Percentiles rank a stretch among this genome's conserved stretches.
Conservation (phyloP, 108 stramenopile genomes). For the Stephanodiscus minutulus region DNA sequence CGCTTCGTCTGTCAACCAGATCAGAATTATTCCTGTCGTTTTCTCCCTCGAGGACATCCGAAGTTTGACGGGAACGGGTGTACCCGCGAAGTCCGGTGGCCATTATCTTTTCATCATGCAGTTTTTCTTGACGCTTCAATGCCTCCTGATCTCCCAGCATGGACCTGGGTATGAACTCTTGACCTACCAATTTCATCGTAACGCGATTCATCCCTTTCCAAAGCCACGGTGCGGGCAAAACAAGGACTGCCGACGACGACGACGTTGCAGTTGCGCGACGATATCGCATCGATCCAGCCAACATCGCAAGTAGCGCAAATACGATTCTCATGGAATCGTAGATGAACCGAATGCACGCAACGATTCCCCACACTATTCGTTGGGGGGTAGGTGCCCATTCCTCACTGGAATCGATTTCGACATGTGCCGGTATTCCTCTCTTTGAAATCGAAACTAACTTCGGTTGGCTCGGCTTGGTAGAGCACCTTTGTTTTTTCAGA, state of each 20-base stretch:
- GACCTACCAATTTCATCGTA: slow-evolving; percentile 20
- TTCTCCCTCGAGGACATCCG: background rate
- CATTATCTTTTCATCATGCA: slow-evolving; percentile 42
- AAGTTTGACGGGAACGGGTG: slow-evolving; percentile 6
- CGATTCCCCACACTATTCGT: slow-evolving; percentile 15
- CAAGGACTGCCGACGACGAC: slow-evolving; percentile 22
- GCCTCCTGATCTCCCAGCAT: slow-evolving; percentile 45
- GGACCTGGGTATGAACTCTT: slow-evolving; percentile 38
- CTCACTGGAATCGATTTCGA: slow-evolving; percentile 6
- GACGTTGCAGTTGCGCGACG: slow-evolving; percentile 47
- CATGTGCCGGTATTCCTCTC: slow-evolving; percentile 4
- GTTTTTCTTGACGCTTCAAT: slow-evolving; percentile 24
- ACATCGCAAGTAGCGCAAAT: slow-evolving; percentile 41
- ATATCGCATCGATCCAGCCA: slow-evolving; percentile 47
- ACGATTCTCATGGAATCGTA: slow-evolving; percentile 26
- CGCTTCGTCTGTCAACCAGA: no score
- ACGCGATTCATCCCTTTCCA: slow-evolving; percentile 43
- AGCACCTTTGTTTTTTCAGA: slow-evolving; percentile 42
- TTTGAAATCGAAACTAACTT: slow-evolving; percentile 6
- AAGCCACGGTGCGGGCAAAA: slow-evolving; percentile 43
- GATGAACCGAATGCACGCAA: slow-evolving; percentile 25
- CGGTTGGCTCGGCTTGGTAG: slow-evolving; percentile 17
- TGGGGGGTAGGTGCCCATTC: slow-evolving; percentile 29
- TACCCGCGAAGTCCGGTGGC: slow-evolving; percentile 50
- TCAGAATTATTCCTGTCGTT: background rate